Evolutionary conservation across 495 filamentous ascomycete genomes (phyloP), one percentile per base, ranked within the genome.

Genomic region (Tuber magnatum): DNA sequence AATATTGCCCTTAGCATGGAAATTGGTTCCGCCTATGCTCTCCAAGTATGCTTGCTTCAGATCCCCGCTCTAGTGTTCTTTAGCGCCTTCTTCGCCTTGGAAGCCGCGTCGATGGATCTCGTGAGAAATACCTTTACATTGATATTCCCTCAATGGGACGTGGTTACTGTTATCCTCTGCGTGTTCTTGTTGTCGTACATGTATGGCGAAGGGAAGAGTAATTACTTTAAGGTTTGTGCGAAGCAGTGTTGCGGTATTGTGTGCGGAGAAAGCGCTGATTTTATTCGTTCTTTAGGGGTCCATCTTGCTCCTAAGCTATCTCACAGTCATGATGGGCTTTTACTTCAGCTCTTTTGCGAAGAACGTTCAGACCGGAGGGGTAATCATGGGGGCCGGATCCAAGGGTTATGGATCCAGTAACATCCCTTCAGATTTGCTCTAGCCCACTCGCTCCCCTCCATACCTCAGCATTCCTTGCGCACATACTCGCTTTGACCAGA

Each of bases 1-100:
- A 99, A 99, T 84, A 98, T 99, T 82, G 95, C 95, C 0, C 87
- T 99, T 40, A 97, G 93, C 65, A 98, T 99, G 96, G 95, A 99
- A 83, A 98, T 99, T 77, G 95, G 95, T 78, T 97, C 93, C 1
- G 94, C 94, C 44, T 99, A 99, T 79, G 96, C 96, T 10, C 87
- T 99, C 56, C 95, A 99, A 83, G 95, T 99, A 74, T 97, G 93
- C 84, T 88, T 99, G n/a, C 87, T 99, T 41, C 95, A 99, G 82
- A 94, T 98, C 38, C 95, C 95, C 0, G 93, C 93, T 40, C 86
- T 99, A 24, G 96, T 99, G 38, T 85, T 97, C 71, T 99, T 94
- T 86, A 94, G 91, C 80, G 95, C 93, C 38, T 78, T 92, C 39
- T 87, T 86, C 77, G 85, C 83, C 39, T 80, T 81, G 48, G 85